A percentile compares a stretch with the other conserved stretches of the same genome.
Evolutionary conservation across 257 asterid genomes (phyloP).

Genomic region (Solanum okadae): DNA sequence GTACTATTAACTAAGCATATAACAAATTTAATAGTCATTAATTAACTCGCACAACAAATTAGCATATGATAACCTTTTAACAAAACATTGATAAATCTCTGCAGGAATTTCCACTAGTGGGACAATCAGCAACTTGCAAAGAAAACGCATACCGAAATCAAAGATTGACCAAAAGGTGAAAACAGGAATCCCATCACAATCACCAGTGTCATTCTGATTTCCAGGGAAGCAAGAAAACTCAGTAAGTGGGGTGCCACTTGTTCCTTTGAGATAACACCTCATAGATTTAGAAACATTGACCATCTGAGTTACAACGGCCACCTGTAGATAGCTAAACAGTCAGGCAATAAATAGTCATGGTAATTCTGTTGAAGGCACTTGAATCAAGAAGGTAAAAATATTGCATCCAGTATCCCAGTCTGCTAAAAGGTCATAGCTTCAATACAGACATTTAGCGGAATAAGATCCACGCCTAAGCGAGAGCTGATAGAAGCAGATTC

Average conservation of each 20-base stretch:
- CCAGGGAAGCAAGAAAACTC: slow-evolving; percentile 50
- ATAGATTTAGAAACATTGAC: slow-evolving; percentile 42
- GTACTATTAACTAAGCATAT: background rate
- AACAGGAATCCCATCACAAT: slow-evolving; percentile 65
- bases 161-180: slow-evolving; percentile 54
- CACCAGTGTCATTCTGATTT: slow-evolving; percentile 46
- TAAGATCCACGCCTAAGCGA: background rate
- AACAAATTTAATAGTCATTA: background rate
- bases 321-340: slow-evolving; percentile 22
- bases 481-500: background rate
- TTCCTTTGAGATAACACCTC: slow-evolving; percentile 54
- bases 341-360: background rate
- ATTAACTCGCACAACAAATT: background rate
- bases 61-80: background rate
- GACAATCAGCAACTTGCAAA: background rate
- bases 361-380: background rate
- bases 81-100: background rate
- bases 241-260: slow-evolving; percentile 43
- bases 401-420: background rate
- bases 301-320: slow-evolving; percentile 44
- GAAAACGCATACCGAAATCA: slow-evolving; percentile 40
- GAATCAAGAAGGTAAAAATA: background rate
- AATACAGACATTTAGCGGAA: background rate
- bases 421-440: background rate
- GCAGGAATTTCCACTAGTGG: background rate